Conservation (phyloP, 1,284 basidiomycete species). For the Ustilago trichophora region DNA sequence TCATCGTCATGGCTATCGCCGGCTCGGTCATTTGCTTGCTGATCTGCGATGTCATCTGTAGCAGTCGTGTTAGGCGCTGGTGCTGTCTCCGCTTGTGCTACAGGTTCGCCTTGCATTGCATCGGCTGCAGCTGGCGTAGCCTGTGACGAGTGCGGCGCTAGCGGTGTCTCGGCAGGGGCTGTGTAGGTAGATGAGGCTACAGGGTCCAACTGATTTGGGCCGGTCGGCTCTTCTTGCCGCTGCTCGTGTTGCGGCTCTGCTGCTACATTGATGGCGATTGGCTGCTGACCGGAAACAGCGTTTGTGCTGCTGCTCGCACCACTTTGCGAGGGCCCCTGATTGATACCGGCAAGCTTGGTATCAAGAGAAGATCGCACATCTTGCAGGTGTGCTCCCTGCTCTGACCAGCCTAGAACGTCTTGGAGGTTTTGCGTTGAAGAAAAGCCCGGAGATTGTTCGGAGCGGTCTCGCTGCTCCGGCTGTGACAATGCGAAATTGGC, state of each 20-base stretch:
- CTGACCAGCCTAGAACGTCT: slow-evolving; percentile 23
- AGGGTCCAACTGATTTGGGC: not conserved
- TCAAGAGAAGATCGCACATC: no score
- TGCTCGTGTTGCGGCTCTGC: not conserved
- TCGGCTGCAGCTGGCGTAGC: no score
- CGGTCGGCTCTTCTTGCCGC: not conserved
- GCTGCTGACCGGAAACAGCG: not conserved
- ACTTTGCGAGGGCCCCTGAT: no score
- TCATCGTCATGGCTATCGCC: slow-evolving; percentile 13
- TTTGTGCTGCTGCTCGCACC: not conserved
- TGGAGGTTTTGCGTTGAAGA: no score
- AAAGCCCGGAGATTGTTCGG: no score
- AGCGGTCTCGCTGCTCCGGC: no score
- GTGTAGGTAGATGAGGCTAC: not conserved
- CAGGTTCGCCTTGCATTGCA: no score
- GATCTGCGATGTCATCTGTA: no score
- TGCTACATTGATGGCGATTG: not conserved
- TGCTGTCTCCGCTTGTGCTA: not conserved
- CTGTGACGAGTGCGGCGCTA: not conserved
- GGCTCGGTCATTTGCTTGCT: not conserved
- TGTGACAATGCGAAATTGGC: no score
- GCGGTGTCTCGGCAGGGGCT: not conserved
- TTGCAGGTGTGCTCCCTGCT: not conserved
- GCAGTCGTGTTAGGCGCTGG: not conserved
- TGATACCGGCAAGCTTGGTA: no score